Evolutionary conservation across 441 rosid species (phyloP), one percentile per base, ranked within the genome.

Genomic region (Populus tomentosa): DNA sequence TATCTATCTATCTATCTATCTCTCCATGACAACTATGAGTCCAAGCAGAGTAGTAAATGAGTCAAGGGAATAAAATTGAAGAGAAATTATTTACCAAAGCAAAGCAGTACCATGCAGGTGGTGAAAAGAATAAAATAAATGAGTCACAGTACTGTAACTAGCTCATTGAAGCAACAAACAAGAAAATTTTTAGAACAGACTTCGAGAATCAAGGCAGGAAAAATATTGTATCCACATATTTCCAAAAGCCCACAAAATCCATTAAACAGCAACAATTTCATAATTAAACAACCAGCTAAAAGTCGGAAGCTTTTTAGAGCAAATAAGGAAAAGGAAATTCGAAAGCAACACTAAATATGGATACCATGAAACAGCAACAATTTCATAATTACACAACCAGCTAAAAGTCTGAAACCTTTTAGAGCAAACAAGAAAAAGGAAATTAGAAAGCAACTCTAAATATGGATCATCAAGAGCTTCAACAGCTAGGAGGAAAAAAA

Each of bases 251-350:
- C 40, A 16, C 16, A 46, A 56, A 26, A 26, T 1, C 24, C 65
- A n/a, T n/a, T 23, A 42, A 16, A 23, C 59, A 18, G 38, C 14
- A 36, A 69, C 8, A 33, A 50, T 3, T 35, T 76, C 63, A 2
- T 23, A 72, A 72, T 46, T 33, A 42, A 26, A 65, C 24, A 72
- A 67, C n/a, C 59, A 78, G 20, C 75, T n/a, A 70, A 20, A 28
- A 21, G 14, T 16, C 36, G 11, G 33, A 61, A 50, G 40, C 59
- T 6, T 40, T 77, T 36, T 61, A 42, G 10, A 56, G 24, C 50
- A 40, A 40, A 11, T 18, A 63, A 5, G 73, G 33, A 38, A 28
- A 46, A 9, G 18, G 30, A 72, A 72, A 56, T 30, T 13, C 18
- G 32, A 65, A 74, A 26, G n/a, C 46, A 75, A 40, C 46, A 10